phyloP scores from a whole-genome alignment of 345 rosid species.

The Syzygium aqueum region DNA sequence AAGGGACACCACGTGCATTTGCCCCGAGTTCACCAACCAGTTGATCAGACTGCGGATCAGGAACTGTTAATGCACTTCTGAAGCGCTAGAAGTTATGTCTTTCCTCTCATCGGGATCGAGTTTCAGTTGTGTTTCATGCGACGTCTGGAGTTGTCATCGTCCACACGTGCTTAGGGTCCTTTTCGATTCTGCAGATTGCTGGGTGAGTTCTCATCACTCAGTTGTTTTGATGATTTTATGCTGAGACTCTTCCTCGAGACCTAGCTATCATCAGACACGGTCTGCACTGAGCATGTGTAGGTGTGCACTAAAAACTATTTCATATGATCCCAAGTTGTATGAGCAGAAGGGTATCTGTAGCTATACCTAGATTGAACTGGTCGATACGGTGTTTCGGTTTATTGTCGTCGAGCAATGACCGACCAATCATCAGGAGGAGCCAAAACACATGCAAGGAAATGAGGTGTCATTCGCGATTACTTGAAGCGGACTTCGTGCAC shows the following conservation, averaged over 20 bases:
- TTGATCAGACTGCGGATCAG: neutral
- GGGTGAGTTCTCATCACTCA: neutral
- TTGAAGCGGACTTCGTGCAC: neutral
- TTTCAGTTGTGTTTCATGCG: neutral
- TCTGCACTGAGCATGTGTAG: neutral
- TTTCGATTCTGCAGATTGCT: neutral
- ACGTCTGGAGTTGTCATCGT: neutral
- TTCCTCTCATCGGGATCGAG: neutral
- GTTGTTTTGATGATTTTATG: neutral
- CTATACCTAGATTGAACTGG: neutral
- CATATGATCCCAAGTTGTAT: neutral
- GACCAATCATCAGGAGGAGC: neutral
- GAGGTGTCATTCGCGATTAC: neutral
- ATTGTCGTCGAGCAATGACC: neutral
- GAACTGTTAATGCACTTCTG: neutral
- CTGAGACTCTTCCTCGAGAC: neutral
- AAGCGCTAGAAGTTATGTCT: neutral
- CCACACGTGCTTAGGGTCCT: neutral
- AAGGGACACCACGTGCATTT: neutral
- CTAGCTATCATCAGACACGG: neutral
- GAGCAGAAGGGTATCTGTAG: neutral
- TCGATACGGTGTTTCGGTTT: neutral
- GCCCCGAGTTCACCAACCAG: neutral
- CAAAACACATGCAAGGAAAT: neutral
- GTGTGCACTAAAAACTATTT: neutral